Evolutionary conservation across 768 basidiomycete genomes (phyloP), one percentile per base, ranked within the genome.

Genomic region (Vishniacozyma victoriae): DNA sequence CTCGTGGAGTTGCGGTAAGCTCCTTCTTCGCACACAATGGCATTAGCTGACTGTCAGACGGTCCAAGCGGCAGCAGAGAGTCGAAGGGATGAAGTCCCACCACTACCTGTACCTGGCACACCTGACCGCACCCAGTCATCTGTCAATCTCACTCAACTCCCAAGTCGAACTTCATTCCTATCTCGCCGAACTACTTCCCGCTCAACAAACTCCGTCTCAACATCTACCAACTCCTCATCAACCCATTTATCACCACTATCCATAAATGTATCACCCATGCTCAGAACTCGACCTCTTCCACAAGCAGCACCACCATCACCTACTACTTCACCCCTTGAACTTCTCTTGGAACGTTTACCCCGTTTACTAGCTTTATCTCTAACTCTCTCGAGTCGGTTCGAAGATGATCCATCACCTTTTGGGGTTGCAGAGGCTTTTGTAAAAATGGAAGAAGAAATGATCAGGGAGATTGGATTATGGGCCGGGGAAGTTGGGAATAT

Each of bases 1-100:
- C 58, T 5, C 47, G 50, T 14, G 64, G 64, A 2, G 55, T 62
- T 11, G 46, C 49, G 27, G 64, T 66, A 46, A 51, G 64, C 51
- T 1, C 18, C 15, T 20, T 14, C 4, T n/a, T n/a, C 33, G 11
- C 22, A n/a, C 29, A 9, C 29, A 33, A 33, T 9, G n/a, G n/a
- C n/a, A 9, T 33, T 9, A 33, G 29, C 29, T 33, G 29, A 33
- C 29, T 9, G n/a, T 33, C n/a, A 58, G 56, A 58, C 52, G n/a
- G 46, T 44, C 14, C 20, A 33, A 12, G 35, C 35, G 7, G 44
- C 54, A 16, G 44, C 39, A 9, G 41, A 37, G 20, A 44, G 42
- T 31, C 42, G 42, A 44, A 22, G 14, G 27, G 29, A n/a, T 9
- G 29, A 33, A n/a, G 29, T 33, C 29, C 29, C 29, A 33, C 29